Evolutionary conservation across 768 basidiomycete genomes (phyloP).

Genomic region (Tylopilus subfusipes): DNA sequence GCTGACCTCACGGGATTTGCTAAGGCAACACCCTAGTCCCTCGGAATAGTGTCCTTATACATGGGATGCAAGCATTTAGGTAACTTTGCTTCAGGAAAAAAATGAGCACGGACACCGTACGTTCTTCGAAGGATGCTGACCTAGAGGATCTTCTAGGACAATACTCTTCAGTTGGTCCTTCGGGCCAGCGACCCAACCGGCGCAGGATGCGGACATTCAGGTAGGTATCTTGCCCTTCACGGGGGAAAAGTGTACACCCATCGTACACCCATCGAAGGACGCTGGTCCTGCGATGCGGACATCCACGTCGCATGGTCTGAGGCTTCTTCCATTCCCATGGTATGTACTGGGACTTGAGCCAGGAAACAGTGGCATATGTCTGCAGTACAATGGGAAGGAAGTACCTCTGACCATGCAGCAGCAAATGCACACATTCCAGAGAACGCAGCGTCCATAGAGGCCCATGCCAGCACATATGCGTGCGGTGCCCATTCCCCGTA

Average conservation of each 20-base stretch:
- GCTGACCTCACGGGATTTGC: not conserved
- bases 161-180: conserved; percentile 6
- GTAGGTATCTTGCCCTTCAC: conserved; percentile 1
- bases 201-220: not conserved
- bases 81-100: not conserved
- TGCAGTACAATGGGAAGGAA: conserved; percentile 38
- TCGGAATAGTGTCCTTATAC: conserved; percentile 2
- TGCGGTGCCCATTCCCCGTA: conserved; percentile 9
- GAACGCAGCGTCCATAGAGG: conserved; percentile 16
- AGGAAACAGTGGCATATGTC: conserved; percentile 30
- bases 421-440: conserved; percentile 21
- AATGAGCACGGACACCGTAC: not conserved
- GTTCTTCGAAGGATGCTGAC: not conserved
- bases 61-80: not conserved
- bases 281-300: conserved; percentile 26
- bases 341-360: conserved; percentile 39
- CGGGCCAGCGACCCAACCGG: not conserved
- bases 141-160: not conserved
- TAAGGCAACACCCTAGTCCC: conserved; percentile 2
- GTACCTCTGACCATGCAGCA: conserved; percentile 35
- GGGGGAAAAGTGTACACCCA: not conserved
- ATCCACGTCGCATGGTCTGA: conserved; percentile 35
- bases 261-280: not conserved
- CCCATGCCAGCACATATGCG: not conserved
- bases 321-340: conserved; percentile 58